Conservation (phyloP, 495 filamentous ascomycete species). For the Melanomma pulvis-pyrius region DNA sequence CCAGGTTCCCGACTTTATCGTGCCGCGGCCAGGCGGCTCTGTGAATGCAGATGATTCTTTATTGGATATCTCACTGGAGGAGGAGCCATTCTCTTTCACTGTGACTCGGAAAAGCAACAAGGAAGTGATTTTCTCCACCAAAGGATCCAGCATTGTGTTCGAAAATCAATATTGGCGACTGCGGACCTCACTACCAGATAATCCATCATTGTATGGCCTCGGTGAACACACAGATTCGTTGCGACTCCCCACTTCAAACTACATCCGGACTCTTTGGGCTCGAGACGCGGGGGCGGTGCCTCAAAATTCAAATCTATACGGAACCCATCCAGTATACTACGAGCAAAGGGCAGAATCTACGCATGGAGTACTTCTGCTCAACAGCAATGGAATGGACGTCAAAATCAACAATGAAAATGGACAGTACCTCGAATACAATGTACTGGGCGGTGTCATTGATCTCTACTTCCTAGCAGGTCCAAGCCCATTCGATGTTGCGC, state of each 20-base stretch:
- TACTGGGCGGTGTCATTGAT: slow-evolving; percentile 77
- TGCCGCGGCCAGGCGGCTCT: slow-evolving; percentile 23
- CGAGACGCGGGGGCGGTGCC: slow-evolving; percentile 71
- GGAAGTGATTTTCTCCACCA: slow-evolving; percentile 81
- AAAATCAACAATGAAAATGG: slow-evolving; percentile 69
- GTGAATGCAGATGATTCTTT: slow-evolving; percentile 1
- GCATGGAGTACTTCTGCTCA: slow-evolving; percentile 82
- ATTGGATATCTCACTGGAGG: slow-evolving; percentile 22
- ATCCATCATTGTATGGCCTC: slow-evolving; percentile 76
- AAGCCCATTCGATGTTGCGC: slow-evolving; percentile 67
- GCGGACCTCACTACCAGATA: slow-evolving; percentile 65
- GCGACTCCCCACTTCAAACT: slow-evolving; percentile 59
- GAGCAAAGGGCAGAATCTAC: slow-evolving; percentile 70
- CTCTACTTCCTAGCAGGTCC: slow-evolving; percentile 83
- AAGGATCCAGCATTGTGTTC: slow-evolving; percentile 70
- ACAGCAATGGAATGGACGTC: slow-evolving; percentile 87
- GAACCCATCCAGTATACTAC: slow-evolving; percentile 81
- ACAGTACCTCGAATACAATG: slow-evolving; percentile 85
- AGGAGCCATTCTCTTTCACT: slow-evolving; percentile 42
- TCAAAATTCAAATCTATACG: slow-evolving; percentile 76
- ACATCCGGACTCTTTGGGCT: slow-evolving; percentile 79
- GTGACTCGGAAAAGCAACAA: slow-evolving; percentile 63
- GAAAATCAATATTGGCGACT: slow-evolving; percentile 76
- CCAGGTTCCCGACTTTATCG: slow-evolving; percentile 30
- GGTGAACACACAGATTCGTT: slow-evolving; percentile 80